Percentiles rank a stretch among this genome's conserved stretches.
phyloP scores from a whole-genome alignment of 805 yeast species.

The Candida germanica region DNA sequence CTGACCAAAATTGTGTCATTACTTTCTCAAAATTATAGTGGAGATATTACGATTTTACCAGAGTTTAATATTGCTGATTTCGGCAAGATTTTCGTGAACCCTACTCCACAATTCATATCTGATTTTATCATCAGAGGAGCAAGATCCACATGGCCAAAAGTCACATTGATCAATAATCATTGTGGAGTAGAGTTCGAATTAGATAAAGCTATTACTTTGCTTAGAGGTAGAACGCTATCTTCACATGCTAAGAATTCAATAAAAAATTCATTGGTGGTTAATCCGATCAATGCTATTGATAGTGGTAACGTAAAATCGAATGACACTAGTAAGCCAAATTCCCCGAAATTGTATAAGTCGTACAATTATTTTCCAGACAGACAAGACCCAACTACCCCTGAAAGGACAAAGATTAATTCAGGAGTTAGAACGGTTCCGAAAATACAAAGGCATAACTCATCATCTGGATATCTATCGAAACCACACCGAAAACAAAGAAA shows the following conservation, averaged over 20 bases:
- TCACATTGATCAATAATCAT: slow-evolving; percentile 81
- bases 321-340: no score
- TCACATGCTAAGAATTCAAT: slow-evolving; percentile 13
- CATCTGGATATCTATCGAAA: slow-evolving; percentile 1
- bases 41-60: slow-evolving; percentile 91
- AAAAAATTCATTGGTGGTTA: slow-evolving; percentile 11
- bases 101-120: slow-evolving; percentile 70
- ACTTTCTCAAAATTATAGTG: slow-evolving; percentile 82
- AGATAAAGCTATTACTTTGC: slow-evolving; percentile 69
- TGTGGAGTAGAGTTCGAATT: slow-evolving; percentile 86
- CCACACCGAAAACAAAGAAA: slow-evolving; percentile 10
- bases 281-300: slow-evolving; percentile 7
- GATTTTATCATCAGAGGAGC: slow-evolving; percentile 80
- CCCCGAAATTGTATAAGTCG: no score
- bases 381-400: slow-evolving; percentile 11
- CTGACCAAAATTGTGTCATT: slow-evolving; percentile 73
- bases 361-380: no score
- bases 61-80: slow-evolving; percentile 60
- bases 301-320: no score
- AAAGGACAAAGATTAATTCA: slow-evolving; percentile 5
- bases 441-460: slow-evolving; percentile 26
- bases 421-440: slow-evolving; percentile 15
- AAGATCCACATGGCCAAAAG: slow-evolving; percentile 89
- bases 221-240: slow-evolving; percentile 59
- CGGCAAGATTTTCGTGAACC: slow-evolving; percentile 68